Percentiles rank a stretch among this genome's conserved stretches.
Conservation (phyloP, 495 filamentous ascomycete species). For the Xylaria cubensis region DNA sequence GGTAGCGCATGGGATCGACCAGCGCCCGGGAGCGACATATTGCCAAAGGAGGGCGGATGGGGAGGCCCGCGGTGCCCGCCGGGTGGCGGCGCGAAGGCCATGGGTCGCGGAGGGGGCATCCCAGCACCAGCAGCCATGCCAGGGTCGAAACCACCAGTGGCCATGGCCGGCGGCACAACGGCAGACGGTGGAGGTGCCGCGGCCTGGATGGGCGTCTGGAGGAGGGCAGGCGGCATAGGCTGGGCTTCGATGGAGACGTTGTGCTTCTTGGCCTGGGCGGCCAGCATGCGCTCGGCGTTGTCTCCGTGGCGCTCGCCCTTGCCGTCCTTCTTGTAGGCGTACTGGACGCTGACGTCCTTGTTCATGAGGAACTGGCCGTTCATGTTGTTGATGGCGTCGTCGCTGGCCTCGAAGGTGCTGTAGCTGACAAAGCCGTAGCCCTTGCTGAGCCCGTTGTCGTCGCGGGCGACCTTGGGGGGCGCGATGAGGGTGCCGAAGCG, state of each 20-base stretch:
- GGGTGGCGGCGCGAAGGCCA: slow-evolving; percentile 41
- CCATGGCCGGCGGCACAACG: slow-evolving; percentile 37
- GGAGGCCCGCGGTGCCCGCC: slow-evolving; percentile 55
- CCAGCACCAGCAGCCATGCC: slow-evolving; percentile 32
- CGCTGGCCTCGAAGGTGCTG: slow-evolving; percentile 91
- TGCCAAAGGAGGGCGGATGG: slow-evolving; percentile 41
- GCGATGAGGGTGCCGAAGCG: slow-evolving; percentile 87
- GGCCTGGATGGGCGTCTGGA: slow-evolving; percentile 48
- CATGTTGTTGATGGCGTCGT: slow-evolving; percentile 91
- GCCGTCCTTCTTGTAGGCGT: slow-evolving; percentile 99
- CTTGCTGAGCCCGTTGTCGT: slow-evolving; percentile 89
- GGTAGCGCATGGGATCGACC: slow-evolving; percentile 48
- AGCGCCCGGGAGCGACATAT: slow-evolving; percentile 37
- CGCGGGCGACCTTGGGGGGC: slow-evolving; percentile 91
- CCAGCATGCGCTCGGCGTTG: slow-evolving; percentile 89
- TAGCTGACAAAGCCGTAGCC: slow-evolving; percentile 98
- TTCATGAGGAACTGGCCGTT: slow-evolving; percentile 97
- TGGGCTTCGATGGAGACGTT: slow-evolving; percentile 80
- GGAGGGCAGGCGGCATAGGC: slow-evolving; percentile 62
- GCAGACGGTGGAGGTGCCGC: slow-evolving; percentile 38
- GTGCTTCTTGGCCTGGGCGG: slow-evolving; percentile 90
- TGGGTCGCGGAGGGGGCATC: slow-evolving; percentile 39
- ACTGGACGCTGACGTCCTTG: slow-evolving; percentile 93
- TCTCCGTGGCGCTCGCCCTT: slow-evolving; percentile 97
- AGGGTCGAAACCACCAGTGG: slow-evolving; percentile 40